Base-by-base conservation (phyloP, 108 stramenopile genomes). In the Nannochloropsis gaditana region DNA sequence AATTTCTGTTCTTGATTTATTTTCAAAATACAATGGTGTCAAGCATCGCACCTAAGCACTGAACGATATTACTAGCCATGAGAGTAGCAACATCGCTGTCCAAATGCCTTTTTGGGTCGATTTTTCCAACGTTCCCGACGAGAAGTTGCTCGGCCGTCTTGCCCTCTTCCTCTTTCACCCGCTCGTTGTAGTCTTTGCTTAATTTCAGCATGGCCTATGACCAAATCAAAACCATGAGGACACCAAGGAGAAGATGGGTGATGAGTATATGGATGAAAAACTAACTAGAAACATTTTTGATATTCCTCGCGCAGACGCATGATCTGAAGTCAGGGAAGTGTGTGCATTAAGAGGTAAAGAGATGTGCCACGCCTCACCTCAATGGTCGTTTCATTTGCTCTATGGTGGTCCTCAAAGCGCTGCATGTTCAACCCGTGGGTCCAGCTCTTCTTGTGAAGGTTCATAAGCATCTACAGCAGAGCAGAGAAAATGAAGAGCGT, bases 21-120 rank as follows among this genome's bases (percentile, higher is more conserved):
- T 19, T 2, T 86, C 83, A 99, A 90, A 99, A 99, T 43, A 98
- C 94, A 2, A 99, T 95, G 15, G 99, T 97, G 90, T 96, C 96
- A 83, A 99, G 90, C 97, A 98, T 98, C 45, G 96, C 96, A 79
- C 97, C 97, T 79, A 99, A 86, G 87, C 95, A 95, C 90, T 98
- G 99, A 86, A 98, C 94, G 83, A 99, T 98, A 87, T 96, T 97
- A 84, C 92, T 89, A 43, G 93, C 95, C 98, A 99, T 98, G 82
- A 98, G 92, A 85, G 97, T 96, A 2, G 93, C 85, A 10, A 98
- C 97, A 45, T 93, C 93, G 41, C 83, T 86, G 86, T 96, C 94
- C 89, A 98, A 92, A 88, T 97, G 96, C 9, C 88, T 85, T 87
- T 97, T 98, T 19, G 97, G 96, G 88, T 99, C 99, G 44, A 98